A percentile compares a stretch with the other conserved stretches of the same genome.
phyloP scores from a whole-genome alignment of 345 rosid species.

The Hibiscus syriacus region DNA sequence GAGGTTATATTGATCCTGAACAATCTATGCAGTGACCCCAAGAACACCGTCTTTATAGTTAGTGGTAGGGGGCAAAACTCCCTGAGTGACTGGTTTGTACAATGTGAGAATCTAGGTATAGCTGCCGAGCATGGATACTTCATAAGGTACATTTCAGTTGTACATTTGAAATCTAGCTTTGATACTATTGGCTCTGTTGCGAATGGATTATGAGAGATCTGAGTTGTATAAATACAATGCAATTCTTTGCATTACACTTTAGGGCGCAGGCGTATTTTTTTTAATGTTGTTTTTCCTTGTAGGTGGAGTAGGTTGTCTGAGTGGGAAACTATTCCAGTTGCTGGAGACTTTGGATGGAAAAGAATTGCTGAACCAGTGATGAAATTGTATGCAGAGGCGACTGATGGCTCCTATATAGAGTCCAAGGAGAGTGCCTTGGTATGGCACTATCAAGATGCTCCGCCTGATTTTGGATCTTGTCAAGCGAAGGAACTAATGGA shows the following conservation, averaged over 20 bases:
- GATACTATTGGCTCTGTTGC: not conserved
- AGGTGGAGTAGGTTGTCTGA: conserved; percentile 1
- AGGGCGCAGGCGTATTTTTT: too few species aligned
- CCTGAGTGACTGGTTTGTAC: conserved; percentile 30
- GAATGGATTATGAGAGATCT: too few species aligned
- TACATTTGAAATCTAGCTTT: not conserved
- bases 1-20: conserved; percentile 27
- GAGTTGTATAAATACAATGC: too few species aligned
- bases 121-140: conserved; percentile 42
- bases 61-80: conserved; percentile 31
- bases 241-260: too few species aligned
- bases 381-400: conserved; percentile 47
- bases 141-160: conserved; percentile 18
- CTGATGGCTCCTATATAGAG: conserved; percentile 56
- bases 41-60: conserved; percentile 31
- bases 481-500: conserved; percentile 64
- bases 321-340: conserved; percentile 1
- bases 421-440: conserved; percentile 52
- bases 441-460: conserved; percentile 55
- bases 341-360: conserved; percentile 47
- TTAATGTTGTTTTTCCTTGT: not conserved
- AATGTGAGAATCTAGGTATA: conserved; percentile 30
- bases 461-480: conserved; percentile 42
- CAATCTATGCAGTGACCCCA: conserved; percentile 23
- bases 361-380: conserved; percentile 47